Conservation (phyloP, 2,329 filamentous ascomycete species). For the Fusarium pininemorale region DNA sequence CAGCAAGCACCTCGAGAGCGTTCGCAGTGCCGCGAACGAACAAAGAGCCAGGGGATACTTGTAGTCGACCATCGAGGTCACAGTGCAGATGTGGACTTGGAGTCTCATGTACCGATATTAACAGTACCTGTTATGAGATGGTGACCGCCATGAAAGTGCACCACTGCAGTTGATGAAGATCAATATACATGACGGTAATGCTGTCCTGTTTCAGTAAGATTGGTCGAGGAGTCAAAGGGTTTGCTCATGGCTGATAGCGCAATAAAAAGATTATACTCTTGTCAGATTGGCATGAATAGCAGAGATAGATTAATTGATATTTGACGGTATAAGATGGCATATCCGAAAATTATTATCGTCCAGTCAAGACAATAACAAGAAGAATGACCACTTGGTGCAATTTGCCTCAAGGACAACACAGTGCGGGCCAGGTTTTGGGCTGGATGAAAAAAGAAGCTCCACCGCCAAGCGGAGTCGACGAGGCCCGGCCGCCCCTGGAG, state of each 20-base stretch:
- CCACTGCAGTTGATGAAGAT: conserved; percentile 29
- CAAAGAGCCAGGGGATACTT: conserved; percentile 22
- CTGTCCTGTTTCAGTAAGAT: conserved; percentile 34
- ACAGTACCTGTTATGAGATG: conserved; percentile 28
- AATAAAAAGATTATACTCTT: neutral
- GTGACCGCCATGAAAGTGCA: conserved; percentile 32
- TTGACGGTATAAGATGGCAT: conserved; percentile 19
- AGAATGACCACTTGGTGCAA: conserved; percentile 22
- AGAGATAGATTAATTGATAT: conserved; percentile 18
- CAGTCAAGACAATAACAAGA: conserved; percentile 16
- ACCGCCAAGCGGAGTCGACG: conserved; percentile 21
- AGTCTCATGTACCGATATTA: conserved; percentile 26
- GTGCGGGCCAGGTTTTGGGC: conserved; percentile 19
- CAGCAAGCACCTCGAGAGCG: conserved; percentile 9
- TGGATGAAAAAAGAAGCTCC: conserved; percentile 3
- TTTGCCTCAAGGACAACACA: conserved; percentile 32
- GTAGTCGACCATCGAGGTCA: conserved; percentile 17
- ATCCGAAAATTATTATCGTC: conserved; percentile 13
- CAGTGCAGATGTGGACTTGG: conserved; percentile 26
- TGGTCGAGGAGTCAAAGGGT: conserved; percentile 13
- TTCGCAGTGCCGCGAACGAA: conserved; percentile 24
- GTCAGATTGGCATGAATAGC: conserved; percentile 10
- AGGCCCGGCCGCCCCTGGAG: conserved; percentile 24
- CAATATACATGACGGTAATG: conserved; percentile 31
- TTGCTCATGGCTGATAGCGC: neutral